Conservation (phyloP, 1,284 basidiomycete species). For the Ustilago cynodontis region DNA sequence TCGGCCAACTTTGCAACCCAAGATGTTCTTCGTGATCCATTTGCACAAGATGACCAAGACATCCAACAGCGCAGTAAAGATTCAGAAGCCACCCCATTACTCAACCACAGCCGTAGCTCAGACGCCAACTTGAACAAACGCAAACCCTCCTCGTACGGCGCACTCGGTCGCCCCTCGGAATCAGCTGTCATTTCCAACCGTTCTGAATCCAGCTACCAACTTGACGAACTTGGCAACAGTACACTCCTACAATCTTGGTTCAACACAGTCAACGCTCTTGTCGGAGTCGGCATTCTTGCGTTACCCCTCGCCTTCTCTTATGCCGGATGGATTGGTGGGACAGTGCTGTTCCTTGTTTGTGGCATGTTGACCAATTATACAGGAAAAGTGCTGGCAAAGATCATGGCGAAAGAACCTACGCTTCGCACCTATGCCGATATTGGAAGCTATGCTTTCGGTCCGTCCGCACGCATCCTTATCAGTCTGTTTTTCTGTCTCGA, state of each 20-base stretch:
- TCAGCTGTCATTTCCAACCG: slow-evolving; percentile 22
- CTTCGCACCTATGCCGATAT: slow-evolving; percentile 68
- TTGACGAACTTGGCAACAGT: slow-evolving; percentile 48
- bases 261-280: slow-evolving; percentile 68
- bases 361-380: slow-evolving; percentile 67
- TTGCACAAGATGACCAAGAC: slow-evolving; percentile 27
- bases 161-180: slow-evolving; percentile 18
- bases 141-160: slow-evolving; percentile 24
- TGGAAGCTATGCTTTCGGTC: slow-evolving; percentile 66
- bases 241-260: slow-evolving; percentile 68
- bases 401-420: slow-evolving; percentile 62
- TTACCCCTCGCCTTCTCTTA: slow-evolving; percentile 65
- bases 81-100: slow-evolving; percentile 19
- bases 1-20: slow-evolving; percentile 9
- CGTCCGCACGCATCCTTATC: slow-evolving; percentile 59
- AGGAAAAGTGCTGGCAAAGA: slow-evolving; percentile 67
- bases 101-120: slow-evolving; percentile 1
- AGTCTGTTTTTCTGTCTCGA: slow-evolving; percentile 66
- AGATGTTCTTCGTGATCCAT: slow-evolving; percentile 49
- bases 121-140: slow-evolving; percentile 3
- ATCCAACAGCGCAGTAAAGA: slow-evolving; percentile 8
- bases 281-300: slow-evolving; percentile 67
- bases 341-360: slow-evolving; percentile 60
- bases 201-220: slow-evolving; percentile 22
- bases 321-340: slow-evolving; percentile 61